Evolutionary conservation across 768 basidiomycete genomes (phyloP), one percentile per base, ranked within the genome.

Genomic region (Podaxis sp.): DNA sequence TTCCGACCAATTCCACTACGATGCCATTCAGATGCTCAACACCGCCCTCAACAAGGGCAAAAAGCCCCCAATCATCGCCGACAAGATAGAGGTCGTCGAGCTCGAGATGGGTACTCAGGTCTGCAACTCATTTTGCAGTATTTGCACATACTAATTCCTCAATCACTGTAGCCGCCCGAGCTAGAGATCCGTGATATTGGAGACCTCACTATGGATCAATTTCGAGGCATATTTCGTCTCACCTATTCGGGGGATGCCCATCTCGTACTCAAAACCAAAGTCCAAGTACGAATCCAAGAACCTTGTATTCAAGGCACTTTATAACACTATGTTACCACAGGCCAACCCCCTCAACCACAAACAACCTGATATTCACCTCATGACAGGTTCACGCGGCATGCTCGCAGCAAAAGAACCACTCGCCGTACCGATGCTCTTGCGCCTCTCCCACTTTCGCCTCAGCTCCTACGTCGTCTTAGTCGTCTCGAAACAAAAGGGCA

Each of bases 91-190:
- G 74, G 97, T 99, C 33, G 92, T 97, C 58, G 97, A 99, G 73
- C 79, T 99, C n/a, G 91, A 98, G 76, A 99, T 99, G 97, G 97
- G 97, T 40, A 94, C 92, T 2, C 90, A 96, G 81, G 96, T 95
- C 64, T 59, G 79, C 71, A 38, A n/a, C 59, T 54, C 24, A 62
- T 28, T 11, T 19, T 61, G 30, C 38, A 61, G n/a, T 39, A 52
- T 39, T 52, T 24, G 52, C 19, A 48, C 26, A 52, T 49, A 60
- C 28, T 40, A 44, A 58, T 38, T 56, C 63, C 58, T 57, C 55
- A 53, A 13, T 52, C 26, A 46, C 48, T 57, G 3, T 56, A 98
- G 95, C 96, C 97, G 11, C 97, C 97, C 52, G 96, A 98, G 67
- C 83, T 99, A 17, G 95, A 98, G 75, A 91, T 99, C 68, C 88